Base-by-base conservation (phyloP, 2,329 filamentous ascomycete species). In the Saccharata proteae region DNA sequence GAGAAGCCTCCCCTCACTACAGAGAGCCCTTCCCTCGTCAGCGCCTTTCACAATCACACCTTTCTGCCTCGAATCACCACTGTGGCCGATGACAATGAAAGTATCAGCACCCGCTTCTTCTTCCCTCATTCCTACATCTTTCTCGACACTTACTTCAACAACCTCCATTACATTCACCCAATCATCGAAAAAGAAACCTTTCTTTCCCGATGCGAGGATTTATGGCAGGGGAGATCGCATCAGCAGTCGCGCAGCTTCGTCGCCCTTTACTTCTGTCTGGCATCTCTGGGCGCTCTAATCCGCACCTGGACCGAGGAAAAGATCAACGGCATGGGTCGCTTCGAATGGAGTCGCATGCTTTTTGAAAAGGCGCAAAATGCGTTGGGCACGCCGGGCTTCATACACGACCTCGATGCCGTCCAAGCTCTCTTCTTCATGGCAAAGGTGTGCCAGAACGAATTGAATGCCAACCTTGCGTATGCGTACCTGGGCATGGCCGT, bases 401-500 rank as follows among this genome's bases (percentile, higher is more conserved):
- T 55, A 1, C 64, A 60, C 18, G 59, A 65, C 15, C 40, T 67
- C 16, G 60, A 65, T 32, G 63, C 60, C 35, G 60, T 65, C 4
- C 63, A 67, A 32, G 61, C 58, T 25, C 53, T 62, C 19, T 61
- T 65, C 37, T 49, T 66, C 5, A 53, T 67, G 52, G 60, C 61
- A 5, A 65, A 65, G 40, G 54, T 66, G 4, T 65, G 61, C 37
- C 63, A 66, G 35, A 64, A 65, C 29, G 61, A 66, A 36, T 47
- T 67, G 4, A 64, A 64, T 30, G 59, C 60, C 5, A 60, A 65
- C 35, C 47, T 49, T 38, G 57, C 63, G 4, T 67, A 66, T 32
- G 62, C 64, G 46, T 66, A 64, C 32, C 52, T 64, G 7, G 63
- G 63, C 0, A 51, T 62, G 14, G 62, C 63, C 1, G 55, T 64